Evolutionary conservation across 495 filamentous ascomycete species (phyloP), one percentile per base, ranked within the genome.

Genomic region (Penicillium waksmanii): DNA sequence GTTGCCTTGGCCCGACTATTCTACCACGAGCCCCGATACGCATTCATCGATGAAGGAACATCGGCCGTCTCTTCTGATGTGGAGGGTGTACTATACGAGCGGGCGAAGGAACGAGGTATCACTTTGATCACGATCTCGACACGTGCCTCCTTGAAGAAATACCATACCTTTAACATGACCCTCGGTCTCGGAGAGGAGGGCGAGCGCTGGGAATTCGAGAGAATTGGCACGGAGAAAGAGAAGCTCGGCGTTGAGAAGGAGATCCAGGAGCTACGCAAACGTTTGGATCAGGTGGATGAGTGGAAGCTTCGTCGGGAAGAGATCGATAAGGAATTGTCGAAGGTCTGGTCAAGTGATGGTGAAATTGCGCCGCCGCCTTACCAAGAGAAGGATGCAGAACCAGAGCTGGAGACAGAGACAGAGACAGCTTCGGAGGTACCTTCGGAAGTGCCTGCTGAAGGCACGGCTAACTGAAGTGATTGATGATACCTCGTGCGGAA

Each of bases 101-200:
- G 84, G 38, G 91, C 89, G 56, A 99, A 98, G 75, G 89, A 91
- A 63, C 89, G 87, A 62, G 96, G 93, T 0, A 97, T 97, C 64
- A 97, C 93, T 0, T 76, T 97, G 21, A 92, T 99, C 59, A 97
- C 94, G 3, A 96, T 98, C 57, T 94, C 90, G 0, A 97, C 96
- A 1, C 87, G 96, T 33, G 93, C 91, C 15, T 93, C 90, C 43
- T 79, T 99, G 46, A 98, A 96, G 73, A 92, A 92, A 66, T 97
- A 97, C 67, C 95, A 98, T 73, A 90, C 87, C 2, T 97, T 84
- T 74, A 95, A 93, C 61, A 83, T 99, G 2, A 88, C 86, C 25
- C 84, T 99, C 21, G 91, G 92, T 6, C 73, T 88, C 19, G 91
- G 89, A 40, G 84, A 86, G 19, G 75, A 79, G 35, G 82, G 80